Evolutionary conservation across 805 yeast species (phyloP).

Genomic region (Metschnikowia drakensbergensis): DNA sequence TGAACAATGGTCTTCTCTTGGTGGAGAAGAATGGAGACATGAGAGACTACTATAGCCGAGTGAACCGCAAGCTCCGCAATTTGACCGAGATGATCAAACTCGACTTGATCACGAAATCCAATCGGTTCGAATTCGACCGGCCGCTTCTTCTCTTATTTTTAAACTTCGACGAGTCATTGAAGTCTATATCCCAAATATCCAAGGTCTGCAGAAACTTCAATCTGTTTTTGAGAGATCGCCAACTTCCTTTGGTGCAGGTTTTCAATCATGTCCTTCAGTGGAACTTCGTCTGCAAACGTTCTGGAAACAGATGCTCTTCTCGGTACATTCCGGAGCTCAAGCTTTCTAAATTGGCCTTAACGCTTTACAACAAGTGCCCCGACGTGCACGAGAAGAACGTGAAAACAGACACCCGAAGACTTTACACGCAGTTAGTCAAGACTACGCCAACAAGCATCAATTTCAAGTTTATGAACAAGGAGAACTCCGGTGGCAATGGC

Average conservation of each 20-base stretch:
- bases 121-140: constrained; percentile 39
- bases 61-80: constrained; percentile 26
- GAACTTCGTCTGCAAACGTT: constrained; percentile 22
- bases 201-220: constrained; percentile 47
- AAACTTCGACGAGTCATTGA: constrained; percentile 39
- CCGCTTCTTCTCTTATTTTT: constrained; percentile 53
- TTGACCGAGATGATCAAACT: constrained; percentile 36
- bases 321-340: constrained; percentile 32
- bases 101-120: constrained; percentile 40
- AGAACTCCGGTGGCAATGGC: constrained; percentile 16
- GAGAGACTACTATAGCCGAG: constrained; percentile 28
- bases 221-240: constrained; percentile 31
- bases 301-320: constrained; percentile 13
- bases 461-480: constrained; percentile 21
- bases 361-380: constrained; percentile 58
- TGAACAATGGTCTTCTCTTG: constrained; percentile 27
- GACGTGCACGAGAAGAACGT: constrained; percentile 12
- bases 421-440: constrained; percentile 33
- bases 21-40: constrained; percentile 21
- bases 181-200: constrained; percentile 46
- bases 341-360: constrained; percentile 45
- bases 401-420: constrained; percentile 8
- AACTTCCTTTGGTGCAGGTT: constrained; percentile 36
- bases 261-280: constrained; percentile 38
- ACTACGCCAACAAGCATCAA: constrained; percentile 34